Evolutionary conservation across 2,329 filamentous ascomycete species (phyloP).

Genomic region (Metarhizium robertsii): DNA sequence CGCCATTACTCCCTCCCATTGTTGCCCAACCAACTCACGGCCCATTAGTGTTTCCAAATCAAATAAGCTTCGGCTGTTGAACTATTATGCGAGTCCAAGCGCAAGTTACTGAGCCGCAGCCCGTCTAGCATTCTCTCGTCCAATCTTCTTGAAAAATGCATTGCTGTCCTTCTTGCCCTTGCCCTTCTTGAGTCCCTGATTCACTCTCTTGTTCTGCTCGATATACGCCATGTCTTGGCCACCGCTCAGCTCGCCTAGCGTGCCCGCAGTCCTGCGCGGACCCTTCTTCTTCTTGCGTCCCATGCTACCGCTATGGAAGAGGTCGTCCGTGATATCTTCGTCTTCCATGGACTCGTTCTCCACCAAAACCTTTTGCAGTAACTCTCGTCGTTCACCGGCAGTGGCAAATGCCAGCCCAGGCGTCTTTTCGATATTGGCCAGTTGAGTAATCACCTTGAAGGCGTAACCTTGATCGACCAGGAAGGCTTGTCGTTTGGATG

Average conservation of each 20-base stretch:
- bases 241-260: conserved; percentile 75
- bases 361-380: conserved; percentile 81
- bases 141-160: conserved; percentile 33
- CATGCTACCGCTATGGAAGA: conserved; percentile 34
- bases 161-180: conserved; percentile 29
- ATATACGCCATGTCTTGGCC: conserved; percentile 97
- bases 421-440: conserved; percentile 82
- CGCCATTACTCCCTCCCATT: not conserved
- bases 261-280: conserved; percentile 74
- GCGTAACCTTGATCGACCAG: conserved; percentile 96
- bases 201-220: conserved; percentile 67
- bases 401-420: conserved; percentile 72
- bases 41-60: not conserved
- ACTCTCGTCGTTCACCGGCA: conserved; percentile 69
- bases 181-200: conserved; percentile 31
- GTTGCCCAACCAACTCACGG: not conserved
- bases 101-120: conserved; percentile 18
- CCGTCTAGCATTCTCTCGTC: conserved; percentile 29
- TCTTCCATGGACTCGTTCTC: conserved; percentile 72
- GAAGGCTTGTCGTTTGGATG: conserved; percentile 92
- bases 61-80: not conserved
- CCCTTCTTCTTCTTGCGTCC: conserved; percentile 41
- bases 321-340: conserved; percentile 49
- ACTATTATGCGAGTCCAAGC: too few species aligned
- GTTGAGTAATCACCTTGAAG: conserved; percentile 96